Evolutionary conservation across 768 basidiomycete genomes (phyloP).

Genomic region (Agrocybe pediades): DNA sequence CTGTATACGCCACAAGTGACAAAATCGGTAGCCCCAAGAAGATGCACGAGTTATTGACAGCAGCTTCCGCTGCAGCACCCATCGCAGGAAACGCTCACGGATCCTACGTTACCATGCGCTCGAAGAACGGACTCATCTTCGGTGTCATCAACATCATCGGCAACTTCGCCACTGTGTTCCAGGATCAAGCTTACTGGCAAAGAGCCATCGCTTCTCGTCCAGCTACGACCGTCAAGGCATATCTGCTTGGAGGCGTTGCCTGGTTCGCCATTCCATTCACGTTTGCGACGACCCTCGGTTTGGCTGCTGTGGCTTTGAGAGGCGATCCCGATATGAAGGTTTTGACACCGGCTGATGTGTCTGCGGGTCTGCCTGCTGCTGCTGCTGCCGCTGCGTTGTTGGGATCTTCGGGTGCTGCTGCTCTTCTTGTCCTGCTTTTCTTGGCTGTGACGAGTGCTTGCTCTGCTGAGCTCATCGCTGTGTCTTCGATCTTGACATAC

Average conservation of each 20-base stretch:
- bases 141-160: constrained; percentile 89
- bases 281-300: constrained; percentile 85
- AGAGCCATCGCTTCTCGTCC: constrained; percentile 88
- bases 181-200: constrained; percentile 86
- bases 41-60: constrained; percentile 82
- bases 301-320: constrained; percentile 82
- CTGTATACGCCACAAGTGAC: constrained; percentile 76
- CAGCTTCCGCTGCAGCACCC: constrained; percentile 54
- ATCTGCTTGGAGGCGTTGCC: constrained; percentile 83
- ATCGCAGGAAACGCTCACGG: constrained; percentile 84
- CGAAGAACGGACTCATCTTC: constrained; percentile 77
- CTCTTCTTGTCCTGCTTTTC: constrained; percentile 81
- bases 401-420: constrained; percentile 77
- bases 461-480: constrained; percentile 90
- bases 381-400: constrained; percentile 83
- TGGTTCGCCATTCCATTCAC: constrained; percentile 93
- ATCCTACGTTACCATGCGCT: constrained; percentile 81
- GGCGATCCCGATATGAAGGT: constrained; percentile 56
- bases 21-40: constrained; percentile 77
- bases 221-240: constrained; percentile 86
- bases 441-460: constrained; percentile 79
- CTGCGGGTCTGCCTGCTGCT: constrained; percentile 86
- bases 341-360: constrained; percentile 63
- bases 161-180: constrained; percentile 67
- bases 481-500: constrained; percentile 81